Conservation (phyloP, 2,329 filamentous ascomycete genomes). For the Colletotrichum chlorophyti region DNA sequence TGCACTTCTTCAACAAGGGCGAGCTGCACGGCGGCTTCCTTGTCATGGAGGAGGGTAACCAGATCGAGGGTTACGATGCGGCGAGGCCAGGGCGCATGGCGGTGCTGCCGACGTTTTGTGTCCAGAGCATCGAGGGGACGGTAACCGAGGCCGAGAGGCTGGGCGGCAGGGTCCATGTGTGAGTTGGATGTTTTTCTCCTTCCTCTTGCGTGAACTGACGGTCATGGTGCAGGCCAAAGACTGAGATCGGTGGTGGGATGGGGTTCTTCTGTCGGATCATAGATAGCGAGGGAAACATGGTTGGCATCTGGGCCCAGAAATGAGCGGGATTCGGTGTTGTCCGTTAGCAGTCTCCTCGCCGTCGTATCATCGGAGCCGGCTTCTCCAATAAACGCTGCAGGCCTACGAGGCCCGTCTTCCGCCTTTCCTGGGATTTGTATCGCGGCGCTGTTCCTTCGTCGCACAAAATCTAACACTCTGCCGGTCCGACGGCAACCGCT, state of each 20-base stretch:
- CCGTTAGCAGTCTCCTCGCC: too few species aligned
- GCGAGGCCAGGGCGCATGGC: slow-evolving; percentile 34
- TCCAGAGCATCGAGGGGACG: slow-evolving; percentile 40
- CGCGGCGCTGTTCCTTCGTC: too few species aligned
- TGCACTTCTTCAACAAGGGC: slow-evolving; percentile 44
- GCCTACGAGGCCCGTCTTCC: too few species aligned
- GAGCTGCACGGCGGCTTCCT: slow-evolving; percentile 43
- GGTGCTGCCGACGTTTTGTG: slow-evolving; percentile 42
- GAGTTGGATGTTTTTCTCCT: slow-evolving; percentile 28
- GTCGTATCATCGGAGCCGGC: too few species aligned
- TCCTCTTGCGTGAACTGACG: not conserved
- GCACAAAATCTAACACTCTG: not conserved
- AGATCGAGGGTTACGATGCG: slow-evolving; percentile 35
- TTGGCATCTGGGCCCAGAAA: slow-evolving; percentile 41
- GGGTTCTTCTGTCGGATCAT: slow-evolving; percentile 44
- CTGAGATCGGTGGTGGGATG: slow-evolving; percentile 40
- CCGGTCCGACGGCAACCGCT: too few species aligned
- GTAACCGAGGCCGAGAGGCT: slow-evolving; percentile 36
- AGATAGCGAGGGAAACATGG: slow-evolving; percentile 47
- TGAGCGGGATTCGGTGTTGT: too few species aligned
- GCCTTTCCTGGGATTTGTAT: too few species aligned
- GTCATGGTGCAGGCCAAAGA: slow-evolving; percentile 40
- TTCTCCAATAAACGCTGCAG: too few species aligned
- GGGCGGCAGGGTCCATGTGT: slow-evolving; percentile 44
- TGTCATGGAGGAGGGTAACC: slow-evolving; percentile 38